Base-by-base conservation (phyloP, 192 early-diverging fungal genomes). In the Podila epicladia region DNA sequence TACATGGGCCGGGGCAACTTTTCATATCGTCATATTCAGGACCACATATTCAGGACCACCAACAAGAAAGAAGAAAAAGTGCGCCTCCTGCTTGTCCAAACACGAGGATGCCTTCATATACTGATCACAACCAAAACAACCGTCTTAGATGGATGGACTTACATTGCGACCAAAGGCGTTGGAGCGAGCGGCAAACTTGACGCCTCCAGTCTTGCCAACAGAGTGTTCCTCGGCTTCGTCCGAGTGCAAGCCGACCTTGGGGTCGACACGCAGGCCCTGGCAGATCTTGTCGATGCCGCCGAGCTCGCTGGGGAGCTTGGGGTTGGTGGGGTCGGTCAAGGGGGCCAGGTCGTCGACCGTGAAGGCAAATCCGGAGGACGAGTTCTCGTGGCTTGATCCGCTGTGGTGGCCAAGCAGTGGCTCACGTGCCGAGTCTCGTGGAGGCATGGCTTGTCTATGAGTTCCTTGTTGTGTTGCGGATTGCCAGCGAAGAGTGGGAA, bases 311-410 rank as follows among this genome's bases (percentile, higher is more conserved):
- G 93, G 89, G 62, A 83, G 78, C 17, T 87, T 87, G 33, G 85
- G 84, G 82, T 87, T 87, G 82, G 93, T 94, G 38, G 91, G 87
- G 71, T 94, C 93, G 19, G 93, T 83, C 69, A 94, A 76, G 7
- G 85, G 75, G 9, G 84, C 73, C 58, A 94, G 79, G 65, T 90
- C 85, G 41, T 85, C 84, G 9, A 87, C 67, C 0, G 83, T 73
- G 62, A 86, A 85, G 45, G 78, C 86, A 77, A 89, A 92, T 20
- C 58, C 37, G 11, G 31, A 29, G 35, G 67, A 28, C 22, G 67
- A 53, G 51, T n/a, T 53, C 29, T 55, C 41, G 9, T 53, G 48
- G 62, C 48, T 33, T 41, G 26, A 15, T 20, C 49, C 58, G 22
- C 26, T 37, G 17, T 63, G 66, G 53, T 53, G 53, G 20, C 74